phyloP scores from a whole-genome alignment of 2,329 filamentous ascomycete species.

The Aspergillus luchuensis region DNA sequence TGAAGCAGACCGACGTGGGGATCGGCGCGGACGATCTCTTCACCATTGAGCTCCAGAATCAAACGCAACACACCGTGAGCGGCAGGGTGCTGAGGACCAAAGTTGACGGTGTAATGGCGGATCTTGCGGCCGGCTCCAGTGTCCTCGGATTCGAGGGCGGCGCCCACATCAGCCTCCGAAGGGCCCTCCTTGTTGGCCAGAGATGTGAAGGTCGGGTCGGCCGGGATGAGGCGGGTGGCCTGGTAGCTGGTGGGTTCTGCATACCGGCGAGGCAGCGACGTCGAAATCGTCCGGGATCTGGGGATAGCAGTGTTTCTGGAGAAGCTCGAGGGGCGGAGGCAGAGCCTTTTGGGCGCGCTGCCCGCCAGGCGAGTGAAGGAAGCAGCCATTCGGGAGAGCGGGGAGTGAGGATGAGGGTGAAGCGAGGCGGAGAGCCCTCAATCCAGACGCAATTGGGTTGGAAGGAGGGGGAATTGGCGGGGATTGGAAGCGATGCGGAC shows the following conservation, averaged over 20 bases:
- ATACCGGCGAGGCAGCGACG: constrained; percentile 56
- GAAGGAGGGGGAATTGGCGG: constrained; percentile 35
- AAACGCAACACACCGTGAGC: constrained; percentile 96
- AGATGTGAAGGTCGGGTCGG: constrained; percentile 58
- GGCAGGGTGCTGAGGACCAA: constrained; percentile 96
- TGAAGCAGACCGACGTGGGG: constrained; percentile 96
- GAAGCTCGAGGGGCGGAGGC: constrained; percentile 54
- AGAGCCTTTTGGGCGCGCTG: constrained; percentile 62
- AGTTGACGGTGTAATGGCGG: constrained; percentile 99
- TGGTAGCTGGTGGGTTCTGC: constrained; percentile 53
- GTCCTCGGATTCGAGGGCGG: constrained; percentile 51
- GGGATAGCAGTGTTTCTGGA: constrained; percentile 44
- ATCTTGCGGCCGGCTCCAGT: constrained; percentile 70
- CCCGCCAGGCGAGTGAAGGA: constrained; percentile 62
- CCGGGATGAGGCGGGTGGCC: constrained; percentile 58
- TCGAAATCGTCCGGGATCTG: constrained; percentile 58
- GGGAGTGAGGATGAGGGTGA: constrained; percentile 23
- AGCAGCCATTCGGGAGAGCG: constrained; percentile 56
- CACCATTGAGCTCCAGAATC: constrained; percentile 96
- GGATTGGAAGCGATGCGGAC: constrained; percentile 31
- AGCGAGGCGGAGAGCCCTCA: constrained; percentile 35
- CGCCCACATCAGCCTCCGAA: constrained; percentile 43
- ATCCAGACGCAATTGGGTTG: constrained; percentile 41
- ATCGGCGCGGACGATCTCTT: constrained; percentile 95
- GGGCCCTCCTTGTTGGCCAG: constrained; percentile 47